phyloP scores from a whole-genome alignment of 2,329 filamentous ascomycete species.

The Fusarium luffae region DNA sequence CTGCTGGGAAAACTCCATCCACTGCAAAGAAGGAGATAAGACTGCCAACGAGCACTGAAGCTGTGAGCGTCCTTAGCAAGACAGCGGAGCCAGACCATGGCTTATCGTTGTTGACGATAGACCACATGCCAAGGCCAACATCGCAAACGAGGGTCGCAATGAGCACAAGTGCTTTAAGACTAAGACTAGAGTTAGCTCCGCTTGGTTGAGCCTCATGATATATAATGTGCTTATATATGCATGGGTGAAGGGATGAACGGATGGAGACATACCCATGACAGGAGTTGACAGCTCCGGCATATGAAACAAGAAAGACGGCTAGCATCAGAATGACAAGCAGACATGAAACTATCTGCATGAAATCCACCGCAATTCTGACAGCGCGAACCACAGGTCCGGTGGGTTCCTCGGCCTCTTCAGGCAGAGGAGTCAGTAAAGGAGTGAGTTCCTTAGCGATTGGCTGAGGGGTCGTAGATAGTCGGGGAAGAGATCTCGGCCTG shows the following conservation, averaged over 20 bases:
- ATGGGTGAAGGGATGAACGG: background rate
- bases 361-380: constrained; percentile 47
- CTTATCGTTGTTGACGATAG: constrained; percentile 48
- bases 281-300: constrained; percentile 35
- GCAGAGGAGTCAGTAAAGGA: constrained; percentile 41
- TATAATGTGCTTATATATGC: background rate
- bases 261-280: constrained; percentile 35
- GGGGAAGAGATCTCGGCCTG: constrained; percentile 39
- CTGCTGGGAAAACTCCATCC: constrained; percentile 51
- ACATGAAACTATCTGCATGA: constrained; percentile 48
- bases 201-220: background rate
- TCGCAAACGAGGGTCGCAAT: constrained; percentile 50
- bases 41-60: constrained; percentile 50
- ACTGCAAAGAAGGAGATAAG: constrained; percentile 52
- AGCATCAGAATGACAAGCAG: constrained; percentile 49
- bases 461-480: constrained; percentile 34
- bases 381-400: constrained; percentile 40
- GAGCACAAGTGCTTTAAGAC: constrained; percentile 46
- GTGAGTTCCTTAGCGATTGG: constrained; percentile 39
- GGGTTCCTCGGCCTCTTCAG: constrained; percentile 41
- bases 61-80: constrained; percentile 46
- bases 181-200: constrained; percentile 1
- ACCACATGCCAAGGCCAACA: constrained; percentile 51
- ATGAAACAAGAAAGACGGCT: constrained; percentile 48
- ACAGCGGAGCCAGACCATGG: constrained; percentile 50